phyloP scores from a whole-genome alignment of 306 rosid species.

The Rubus parviflorus region DNA sequence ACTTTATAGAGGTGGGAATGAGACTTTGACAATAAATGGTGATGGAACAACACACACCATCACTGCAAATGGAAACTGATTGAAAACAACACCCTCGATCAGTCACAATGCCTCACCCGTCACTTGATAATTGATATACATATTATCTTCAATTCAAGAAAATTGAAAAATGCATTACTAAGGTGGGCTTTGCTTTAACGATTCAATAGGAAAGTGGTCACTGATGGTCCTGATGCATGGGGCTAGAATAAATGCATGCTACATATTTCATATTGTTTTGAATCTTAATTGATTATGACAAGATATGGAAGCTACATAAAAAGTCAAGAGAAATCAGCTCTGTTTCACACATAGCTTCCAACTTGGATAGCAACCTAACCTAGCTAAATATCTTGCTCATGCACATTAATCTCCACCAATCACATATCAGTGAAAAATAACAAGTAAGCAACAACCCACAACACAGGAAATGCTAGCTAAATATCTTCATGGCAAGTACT shows the following conservation, averaged over 20 bases:
- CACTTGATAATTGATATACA: too few relatives aligned
- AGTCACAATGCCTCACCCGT: neutral
- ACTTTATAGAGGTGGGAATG: neutral
- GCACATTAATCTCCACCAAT: constrained; percentile 3
- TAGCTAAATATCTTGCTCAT: neutral
- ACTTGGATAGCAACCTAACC: constrained; percentile 6
- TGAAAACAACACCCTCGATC: neutral
- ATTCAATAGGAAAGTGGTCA: constrained; percentile 9
- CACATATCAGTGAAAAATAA: neutral
- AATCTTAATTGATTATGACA: neutral
- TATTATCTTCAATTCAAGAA: neutral
- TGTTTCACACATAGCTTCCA: neutral
- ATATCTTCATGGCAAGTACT: constrained; percentile 3
- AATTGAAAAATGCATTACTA: neutral
- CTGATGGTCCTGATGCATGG: constrained; percentile 1
- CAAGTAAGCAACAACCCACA: neutral
- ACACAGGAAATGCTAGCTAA: neutral
- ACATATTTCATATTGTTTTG: neutral
- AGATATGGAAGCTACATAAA: neutral
- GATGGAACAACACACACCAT: neutral
- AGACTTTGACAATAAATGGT: neutral
- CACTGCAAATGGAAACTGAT: neutral
- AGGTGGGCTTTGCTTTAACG: neutral
- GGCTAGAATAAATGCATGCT: neutral
- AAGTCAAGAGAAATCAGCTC: neutral